Conservation (phyloP, 2,329 filamentous ascomycete species). For the Mycogone perniciosa region DNA sequence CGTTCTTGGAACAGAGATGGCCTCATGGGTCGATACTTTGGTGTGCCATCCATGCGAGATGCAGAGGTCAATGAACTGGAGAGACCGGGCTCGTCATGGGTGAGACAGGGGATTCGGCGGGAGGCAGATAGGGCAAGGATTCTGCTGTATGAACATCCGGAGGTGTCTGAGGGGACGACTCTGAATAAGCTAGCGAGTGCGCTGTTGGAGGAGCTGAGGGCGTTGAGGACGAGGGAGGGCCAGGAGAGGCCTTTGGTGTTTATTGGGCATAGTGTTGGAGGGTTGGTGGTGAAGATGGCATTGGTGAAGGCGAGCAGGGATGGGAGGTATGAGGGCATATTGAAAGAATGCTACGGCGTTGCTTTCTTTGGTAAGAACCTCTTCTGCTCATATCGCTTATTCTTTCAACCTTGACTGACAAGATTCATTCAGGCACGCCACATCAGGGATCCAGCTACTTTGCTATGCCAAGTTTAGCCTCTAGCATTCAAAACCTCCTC, state of each 20-base stretch:
- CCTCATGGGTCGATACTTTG: conserved; percentile 41
- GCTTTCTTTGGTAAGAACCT: conserved; percentile 48
- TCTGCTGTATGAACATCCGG: conserved; percentile 45
- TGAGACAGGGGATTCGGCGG: conserved; percentile 45
- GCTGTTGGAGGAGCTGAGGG: conserved; percentile 38
- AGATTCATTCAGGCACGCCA: conserved; percentile 40
- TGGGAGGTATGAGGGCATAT: conserved; percentile 35
- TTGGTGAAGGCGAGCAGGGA: conserved; percentile 41
- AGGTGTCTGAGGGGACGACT: conserved; percentile 34
- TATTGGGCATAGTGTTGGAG: conserved; percentile 55
- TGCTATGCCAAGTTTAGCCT: conserved; percentile 49
- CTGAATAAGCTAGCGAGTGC: conserved; percentile 40
- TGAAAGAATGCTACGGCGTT: conserved; percentile 53
- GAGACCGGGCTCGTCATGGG: conserved; percentile 38
- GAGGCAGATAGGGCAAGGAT: conserved; percentile 43
- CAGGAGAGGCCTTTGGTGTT: conserved; percentile 49
- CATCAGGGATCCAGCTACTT: conserved; percentile 59
- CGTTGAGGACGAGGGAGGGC: conserved; percentile 28
- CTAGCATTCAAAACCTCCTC: conserved; percentile 47
- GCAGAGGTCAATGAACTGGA: conserved; percentile 24
- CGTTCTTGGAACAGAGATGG: conserved; percentile 48
- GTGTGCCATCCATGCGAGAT: conserved; percentile 34
- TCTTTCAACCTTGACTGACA: conserved; percentile 7
- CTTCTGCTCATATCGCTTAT: conserved; percentile 8
- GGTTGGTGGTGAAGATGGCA: conserved; percentile 52